phyloP scores from a whole-genome alignment of 768 basidiomycete genomes.

The Russula griseocarnosa region DNA sequence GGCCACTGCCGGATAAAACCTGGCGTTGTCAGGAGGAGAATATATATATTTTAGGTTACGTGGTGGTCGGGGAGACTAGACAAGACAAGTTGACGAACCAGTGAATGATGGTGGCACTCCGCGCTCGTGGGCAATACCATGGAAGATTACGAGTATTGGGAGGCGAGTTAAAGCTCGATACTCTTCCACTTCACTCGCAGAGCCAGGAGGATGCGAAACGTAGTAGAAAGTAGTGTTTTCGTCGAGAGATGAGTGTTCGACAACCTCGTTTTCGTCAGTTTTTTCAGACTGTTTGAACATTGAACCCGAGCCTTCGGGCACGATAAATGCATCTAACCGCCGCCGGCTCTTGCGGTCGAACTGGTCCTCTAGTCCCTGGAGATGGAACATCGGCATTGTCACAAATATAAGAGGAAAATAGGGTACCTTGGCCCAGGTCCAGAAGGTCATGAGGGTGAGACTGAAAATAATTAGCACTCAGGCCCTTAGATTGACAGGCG shows the following conservation, averaged over 20 bases:
- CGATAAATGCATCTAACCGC: slow-evolving; percentile 54
- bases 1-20: slow-evolving; percentile 66
- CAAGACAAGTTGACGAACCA: slow-evolving; percentile 34
- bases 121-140: slow-evolving; percentile 20
- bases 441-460: slow-evolving; percentile 50
- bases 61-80: slow-evolving; percentile 7
- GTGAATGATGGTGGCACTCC: slow-evolving; percentile 55
- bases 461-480: slow-evolving; percentile 30
- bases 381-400: neutral
- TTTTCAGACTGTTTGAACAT: slow-evolving; percentile 14
- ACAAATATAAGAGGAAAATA: neutral
- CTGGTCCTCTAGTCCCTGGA: slow-evolving; percentile 49
- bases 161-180: slow-evolving; percentile 18
- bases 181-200: slow-evolving; percentile 8
- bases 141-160: slow-evolving; percentile 25
- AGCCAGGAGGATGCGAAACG: slow-evolving; percentile 5
- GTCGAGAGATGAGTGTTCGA: neutral
- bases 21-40: slow-evolving; percentile 14
- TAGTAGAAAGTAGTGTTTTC: slow-evolving; percentile 11
- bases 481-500: neutral
- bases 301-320: slow-evolving; percentile 30
- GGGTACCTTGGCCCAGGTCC: slow-evolving; percentile 59
- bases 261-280: neutral
- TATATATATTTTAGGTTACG: neutral
- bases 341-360: slow-evolving; percentile 56